Conservation (phyloP, 805 yeast genomes). For the Candida sphagnicola region DNA sequence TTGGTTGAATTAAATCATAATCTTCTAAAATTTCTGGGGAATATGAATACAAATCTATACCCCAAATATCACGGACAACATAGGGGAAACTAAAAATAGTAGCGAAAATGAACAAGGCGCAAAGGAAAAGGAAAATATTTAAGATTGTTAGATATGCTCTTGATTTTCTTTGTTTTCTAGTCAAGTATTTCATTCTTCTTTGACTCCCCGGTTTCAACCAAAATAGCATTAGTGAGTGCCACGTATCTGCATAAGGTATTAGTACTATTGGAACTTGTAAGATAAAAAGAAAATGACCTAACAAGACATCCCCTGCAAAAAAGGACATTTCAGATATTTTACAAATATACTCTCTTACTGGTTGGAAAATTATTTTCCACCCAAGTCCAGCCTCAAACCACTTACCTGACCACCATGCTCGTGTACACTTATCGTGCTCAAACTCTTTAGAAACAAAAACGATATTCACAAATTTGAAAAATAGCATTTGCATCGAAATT, state of each 20-base stretch:
- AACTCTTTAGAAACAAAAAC: constrained; percentile 59
- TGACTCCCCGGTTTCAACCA: constrained; percentile 63
- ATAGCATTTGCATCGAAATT: constrained; percentile 51
- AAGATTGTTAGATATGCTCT: constrained; percentile 29
- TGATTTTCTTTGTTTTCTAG: constrained; percentile 39
- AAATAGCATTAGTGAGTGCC: constrained; percentile 63
- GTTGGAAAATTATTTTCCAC: constrained; percentile 57
- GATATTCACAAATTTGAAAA: constrained; percentile 50
- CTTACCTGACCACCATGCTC: constrained; percentile 64
- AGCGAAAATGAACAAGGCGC: constrained; percentile 20
- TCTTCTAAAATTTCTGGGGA: constrained; percentile 34
- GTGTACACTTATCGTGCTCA: constrained; percentile 53
- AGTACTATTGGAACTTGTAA: constrained; percentile 58
- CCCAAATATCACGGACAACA: constrained; percentile 27
- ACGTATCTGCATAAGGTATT: constrained; percentile 59
- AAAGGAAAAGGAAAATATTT: constrained; percentile 33
- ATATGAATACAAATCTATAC: constrained; percentile 35
- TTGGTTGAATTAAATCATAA: constrained; percentile 39
- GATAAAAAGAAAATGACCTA: constrained; percentile 56
- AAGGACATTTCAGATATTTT: constrained; percentile 64
- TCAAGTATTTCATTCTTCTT: constrained; percentile 42
- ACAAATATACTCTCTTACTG: constrained; percentile 58
- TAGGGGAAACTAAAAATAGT: constrained; percentile 38
- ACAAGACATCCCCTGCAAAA: constrained; percentile 59
- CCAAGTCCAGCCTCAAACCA: constrained; percentile 66